Percentiles rank a stretch among this genome's conserved stretches.
Conservation (phyloP, 2,329 filamentous ascomycete genomes). For the Fusarium compactum region DNA sequence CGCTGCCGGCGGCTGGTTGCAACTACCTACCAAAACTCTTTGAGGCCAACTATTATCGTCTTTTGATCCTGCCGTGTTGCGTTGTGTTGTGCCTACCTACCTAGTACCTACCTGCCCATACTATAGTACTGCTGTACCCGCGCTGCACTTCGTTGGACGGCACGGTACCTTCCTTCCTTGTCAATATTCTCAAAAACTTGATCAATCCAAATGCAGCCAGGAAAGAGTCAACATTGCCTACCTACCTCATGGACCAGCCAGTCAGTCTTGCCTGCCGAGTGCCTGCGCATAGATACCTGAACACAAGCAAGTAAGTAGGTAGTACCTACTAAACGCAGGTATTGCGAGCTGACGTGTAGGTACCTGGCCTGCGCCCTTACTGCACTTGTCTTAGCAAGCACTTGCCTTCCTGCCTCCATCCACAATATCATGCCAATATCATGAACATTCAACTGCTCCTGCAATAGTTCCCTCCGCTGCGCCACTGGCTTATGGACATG, state of each 20-base stretch:
- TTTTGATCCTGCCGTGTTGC: slow-evolving; percentile 14
- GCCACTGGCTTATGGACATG: background rate
- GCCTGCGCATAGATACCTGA: background rate
- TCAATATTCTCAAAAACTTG: slow-evolving; percentile 7
- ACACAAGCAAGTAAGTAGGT: background rate
- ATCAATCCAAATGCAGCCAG: slow-evolving; percentile 10
- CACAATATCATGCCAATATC: slow-evolving; percentile 9
- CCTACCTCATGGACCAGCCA: background rate
- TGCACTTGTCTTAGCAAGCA: background rate
- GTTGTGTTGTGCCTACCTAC: background rate
- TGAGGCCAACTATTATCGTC: slow-evolving; percentile 36
- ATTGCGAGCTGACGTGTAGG: background rate
- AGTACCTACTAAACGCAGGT: background rate
- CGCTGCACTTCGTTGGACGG: background rate
- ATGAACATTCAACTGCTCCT: slow-evolving; percentile 12
- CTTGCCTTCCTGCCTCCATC: slow-evolving; percentile 3
- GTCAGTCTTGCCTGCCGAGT: slow-evolving; percentile 12
- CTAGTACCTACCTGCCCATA: slow-evolving; percentile 2
- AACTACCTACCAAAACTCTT: slow-evolving; percentile 22
- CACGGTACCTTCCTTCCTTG: slow-evolving; percentile 22
- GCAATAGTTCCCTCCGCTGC: slow-evolving; percentile 1
- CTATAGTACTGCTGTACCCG: background rate
- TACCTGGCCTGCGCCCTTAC: background rate
- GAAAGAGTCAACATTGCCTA: slow-evolving; percentile 9
- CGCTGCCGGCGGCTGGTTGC: slow-evolving; percentile 30